A percentile compares a stretch with the other conserved stretches of the same genome.
Conservation (phyloP, 768 basidiomycete genomes). For the Mycena venus region DNA sequence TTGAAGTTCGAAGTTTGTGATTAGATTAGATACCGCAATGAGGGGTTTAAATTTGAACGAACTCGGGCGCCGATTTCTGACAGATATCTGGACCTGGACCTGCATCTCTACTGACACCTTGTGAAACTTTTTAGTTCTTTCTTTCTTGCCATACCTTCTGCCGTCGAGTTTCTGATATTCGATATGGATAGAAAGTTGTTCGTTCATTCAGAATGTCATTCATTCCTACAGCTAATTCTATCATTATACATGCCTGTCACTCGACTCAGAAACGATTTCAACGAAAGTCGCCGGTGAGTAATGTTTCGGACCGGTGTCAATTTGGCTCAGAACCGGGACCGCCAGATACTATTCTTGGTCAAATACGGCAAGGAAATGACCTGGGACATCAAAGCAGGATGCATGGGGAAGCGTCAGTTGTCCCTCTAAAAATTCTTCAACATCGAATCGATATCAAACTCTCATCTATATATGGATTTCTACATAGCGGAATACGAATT, state of each 20-base stretch:
- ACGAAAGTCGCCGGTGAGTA: slow-evolving; percentile 82
- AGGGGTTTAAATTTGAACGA: no score
- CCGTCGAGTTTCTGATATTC: slow-evolving; percentile 72
- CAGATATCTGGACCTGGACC: no score
- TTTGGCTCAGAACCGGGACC: not conserved
- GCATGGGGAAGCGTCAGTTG: slow-evolving; percentile 85
- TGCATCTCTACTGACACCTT: no score
- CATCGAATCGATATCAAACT: no score
- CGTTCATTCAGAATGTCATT: no score
- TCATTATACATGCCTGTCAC: slow-evolving; percentile 70
- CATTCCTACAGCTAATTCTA: no score
- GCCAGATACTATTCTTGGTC: slow-evolving; percentile 78
- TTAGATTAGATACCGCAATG: no score
- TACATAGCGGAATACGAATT: slow-evolving; percentile 79
- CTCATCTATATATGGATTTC: no score
- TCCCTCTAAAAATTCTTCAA: no score
- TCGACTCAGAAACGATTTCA: slow-evolving; percentile 84
- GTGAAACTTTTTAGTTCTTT: no score
- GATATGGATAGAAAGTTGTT: slow-evolving; percentile 84
- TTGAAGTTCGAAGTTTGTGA: no score
- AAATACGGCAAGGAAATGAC: slow-evolving; percentile 84
- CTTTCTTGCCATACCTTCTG: not conserved
- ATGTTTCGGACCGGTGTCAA: not conserved
- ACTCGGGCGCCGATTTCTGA: no score
- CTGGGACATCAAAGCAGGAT: slow-evolving; percentile 89